These are phyloP conservation scores for Tripterygium wilfordii DNA, from an alignment of 177 flowering plant genomes.

Conservation along the genomic window DNA sequence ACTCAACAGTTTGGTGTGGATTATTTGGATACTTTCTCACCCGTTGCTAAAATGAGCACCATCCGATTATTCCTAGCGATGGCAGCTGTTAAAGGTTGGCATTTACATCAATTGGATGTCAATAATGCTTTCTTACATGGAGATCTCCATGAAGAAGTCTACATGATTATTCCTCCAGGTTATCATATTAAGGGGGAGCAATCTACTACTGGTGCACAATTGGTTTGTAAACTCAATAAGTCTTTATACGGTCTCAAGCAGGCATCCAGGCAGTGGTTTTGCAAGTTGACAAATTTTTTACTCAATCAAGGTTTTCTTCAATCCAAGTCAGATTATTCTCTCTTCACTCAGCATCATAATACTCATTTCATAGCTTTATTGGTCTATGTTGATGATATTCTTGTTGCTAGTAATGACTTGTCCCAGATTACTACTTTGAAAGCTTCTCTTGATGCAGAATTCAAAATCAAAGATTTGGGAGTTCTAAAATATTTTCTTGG, in stretches of 20 bases:
- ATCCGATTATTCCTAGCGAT: not conserved
- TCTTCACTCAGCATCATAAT: not conserved
- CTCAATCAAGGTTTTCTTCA: constrained; percentile 1
- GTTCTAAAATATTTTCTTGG: constrained; percentile 16
- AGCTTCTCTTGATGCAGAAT: not conserved
- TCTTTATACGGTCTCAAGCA: constrained; percentile 20
- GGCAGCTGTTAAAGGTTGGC: not conserved
- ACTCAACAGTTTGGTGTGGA: constrained; percentile 3
- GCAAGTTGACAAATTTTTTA: not conserved
- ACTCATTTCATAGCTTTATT: not conserved
- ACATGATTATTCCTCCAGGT: not conserved
- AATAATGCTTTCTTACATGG: not conserved
- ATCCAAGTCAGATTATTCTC: constrained; percentile 3
- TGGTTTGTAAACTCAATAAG: constrained; percentile 6
- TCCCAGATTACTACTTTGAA: not conserved
- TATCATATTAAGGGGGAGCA: no score
- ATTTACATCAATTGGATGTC: not conserved
- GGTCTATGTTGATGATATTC: constrained; percentile 16
- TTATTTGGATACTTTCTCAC: constrained; percentile 10
- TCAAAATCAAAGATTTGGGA: constrained; percentile 15
- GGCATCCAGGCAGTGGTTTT: constrained; percentile 1
- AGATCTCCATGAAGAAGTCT: not conserved
- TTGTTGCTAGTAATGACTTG: constrained; percentile 6
- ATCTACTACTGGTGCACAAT: not conserved
- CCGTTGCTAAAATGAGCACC: constrained; percentile 6